phyloP scores from a whole-genome alignment of 805 yeast genomes.

The Ogataea wickerhamii region DNA sequence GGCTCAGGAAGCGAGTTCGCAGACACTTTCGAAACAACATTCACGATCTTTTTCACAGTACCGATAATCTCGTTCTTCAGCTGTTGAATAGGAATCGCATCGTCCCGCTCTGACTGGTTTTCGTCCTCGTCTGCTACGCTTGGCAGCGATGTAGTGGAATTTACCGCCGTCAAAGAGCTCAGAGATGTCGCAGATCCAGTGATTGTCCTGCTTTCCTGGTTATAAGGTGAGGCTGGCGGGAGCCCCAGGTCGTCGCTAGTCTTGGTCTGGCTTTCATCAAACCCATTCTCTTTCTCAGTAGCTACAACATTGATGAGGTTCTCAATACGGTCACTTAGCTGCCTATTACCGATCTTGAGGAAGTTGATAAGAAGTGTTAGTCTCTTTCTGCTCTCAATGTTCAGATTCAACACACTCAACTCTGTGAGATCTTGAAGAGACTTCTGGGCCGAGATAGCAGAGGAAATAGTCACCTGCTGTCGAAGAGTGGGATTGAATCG shows the following conservation, averaged over 20 bases:
- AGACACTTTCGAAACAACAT: constrained; percentile 79
- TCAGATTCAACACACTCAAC: constrained; percentile 31
- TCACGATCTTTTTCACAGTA: constrained; percentile 85
- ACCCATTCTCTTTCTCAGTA: constrained; percentile 17
- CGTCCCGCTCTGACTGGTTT: constrained; percentile 3
- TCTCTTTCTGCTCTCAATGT: constrained; percentile 68
- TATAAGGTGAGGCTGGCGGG: not conserved
- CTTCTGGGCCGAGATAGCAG: constrained; percentile 30
- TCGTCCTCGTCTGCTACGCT: constrained; percentile 12
- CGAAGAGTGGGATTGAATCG: constrained; percentile 18
- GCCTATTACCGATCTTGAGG: constrained; percentile 75
- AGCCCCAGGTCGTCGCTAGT: constrained; percentile 1
- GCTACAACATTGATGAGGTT: constrained; percentile 39
- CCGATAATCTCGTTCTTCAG: constrained; percentile 80
- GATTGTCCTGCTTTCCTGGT: constrained; percentile 1
- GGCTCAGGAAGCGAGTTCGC: constrained; percentile 74
- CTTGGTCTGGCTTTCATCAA: constrained; percentile 1
- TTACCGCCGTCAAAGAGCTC: constrained; percentile 18
- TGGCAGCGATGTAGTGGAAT: constrained; percentile 15
- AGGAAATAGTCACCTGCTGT: constrained; percentile 29
- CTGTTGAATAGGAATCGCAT: constrained; percentile 34
- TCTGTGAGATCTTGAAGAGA: constrained; percentile 34
- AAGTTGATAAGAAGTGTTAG: constrained; percentile 76
- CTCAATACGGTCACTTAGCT: constrained; percentile 62
- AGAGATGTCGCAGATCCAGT: constrained; percentile 10